Evolutionary conservation across 208 protist species (phyloP).

Genomic region (Crithidia acanthocephali): DNA sequence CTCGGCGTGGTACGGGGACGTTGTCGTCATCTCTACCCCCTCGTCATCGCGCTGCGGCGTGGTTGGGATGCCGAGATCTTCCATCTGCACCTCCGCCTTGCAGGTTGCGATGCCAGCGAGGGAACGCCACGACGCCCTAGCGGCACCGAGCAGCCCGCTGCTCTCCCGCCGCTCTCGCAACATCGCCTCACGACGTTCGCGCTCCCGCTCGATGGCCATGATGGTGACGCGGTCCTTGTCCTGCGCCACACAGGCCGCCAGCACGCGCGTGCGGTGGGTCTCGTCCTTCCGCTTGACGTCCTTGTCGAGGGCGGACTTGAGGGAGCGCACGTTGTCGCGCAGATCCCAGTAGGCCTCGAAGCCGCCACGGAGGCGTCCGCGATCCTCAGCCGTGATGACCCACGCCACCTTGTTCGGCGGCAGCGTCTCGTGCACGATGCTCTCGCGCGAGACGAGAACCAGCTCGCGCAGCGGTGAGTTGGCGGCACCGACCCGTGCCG

Average conservation of each 20-base stretch:
- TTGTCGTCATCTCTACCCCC: slow-evolving; percentile 44
- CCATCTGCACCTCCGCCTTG: slow-evolving; percentile 57
- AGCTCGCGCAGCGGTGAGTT: slow-evolving; percentile 11
- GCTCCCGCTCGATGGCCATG: slow-evolving; percentile 37
- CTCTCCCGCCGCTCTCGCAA: slow-evolving; percentile 26
- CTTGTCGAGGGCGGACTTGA: slow-evolving; percentile 52
- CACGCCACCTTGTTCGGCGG: slow-evolving; percentile 22
- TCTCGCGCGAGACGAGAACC: slow-evolving; percentile 20
- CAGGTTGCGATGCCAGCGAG: slow-evolving; percentile 56
- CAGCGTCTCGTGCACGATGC: slow-evolving; percentile 7
- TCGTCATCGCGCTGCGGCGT: slow-evolving; percentile 33
- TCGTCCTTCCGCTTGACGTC: slow-evolving; percentile 71
- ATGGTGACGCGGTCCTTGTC: slow-evolving; percentile 36
- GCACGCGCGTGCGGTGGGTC: slow-evolving; percentile 54
- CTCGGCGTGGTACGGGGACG: slow-evolving; percentile 59
- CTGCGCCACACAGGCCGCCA: slow-evolving; percentile 26
- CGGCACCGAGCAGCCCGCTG: slow-evolving; percentile 27
- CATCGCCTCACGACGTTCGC: slow-evolving; percentile 19
- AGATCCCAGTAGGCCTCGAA: slow-evolving; percentile 74
- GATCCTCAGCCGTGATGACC: slow-evolving; percentile 43
- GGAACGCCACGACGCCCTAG: slow-evolving; percentile 35
- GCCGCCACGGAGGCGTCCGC: slow-evolving; percentile 32
- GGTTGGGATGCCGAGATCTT: slow-evolving; percentile 31
- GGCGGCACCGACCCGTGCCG: not conserved
- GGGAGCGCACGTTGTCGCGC: slow-evolving; percentile 42